Percentiles rank a stretch among this genome's conserved stretches.
These are phyloP conservation scores for Macroventuria anomochaeta DNA, from an alignment of 2,329 filamentous ascomycete species.

Conservation along the genomic window DNA sequence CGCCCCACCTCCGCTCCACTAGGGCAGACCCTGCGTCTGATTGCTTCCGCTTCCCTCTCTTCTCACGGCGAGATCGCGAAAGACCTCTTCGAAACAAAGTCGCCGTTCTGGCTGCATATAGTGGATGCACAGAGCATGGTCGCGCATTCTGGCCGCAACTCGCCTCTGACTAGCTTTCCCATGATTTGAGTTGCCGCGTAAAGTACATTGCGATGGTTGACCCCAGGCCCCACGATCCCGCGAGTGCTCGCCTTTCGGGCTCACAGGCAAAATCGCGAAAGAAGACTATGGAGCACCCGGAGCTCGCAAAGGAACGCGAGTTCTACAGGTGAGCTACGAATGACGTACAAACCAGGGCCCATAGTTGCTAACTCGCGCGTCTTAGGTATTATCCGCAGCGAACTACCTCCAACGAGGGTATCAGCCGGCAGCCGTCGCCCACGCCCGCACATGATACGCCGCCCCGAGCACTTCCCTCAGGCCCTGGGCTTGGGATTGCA, in stretches of 20 bases:
- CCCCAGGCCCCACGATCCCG: constrained; percentile 12
- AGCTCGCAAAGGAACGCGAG: constrained; percentile 42
- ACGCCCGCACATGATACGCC: constrained; percentile 20
- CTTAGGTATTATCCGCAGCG: constrained; percentile 42
- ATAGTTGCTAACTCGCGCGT: neutral
- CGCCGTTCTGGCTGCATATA: constrained; percentile 6
- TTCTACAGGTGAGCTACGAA: constrained; percentile 40
- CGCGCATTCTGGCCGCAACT: constrained; percentile 6
- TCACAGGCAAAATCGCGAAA: constrained; percentile 12
- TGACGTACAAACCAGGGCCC: too few species aligned
- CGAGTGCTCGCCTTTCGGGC: constrained; percentile 14
- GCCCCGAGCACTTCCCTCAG: constrained; percentile 15
- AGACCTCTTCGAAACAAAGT: constrained; percentile 2
- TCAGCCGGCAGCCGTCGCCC: constrained; percentile 29
- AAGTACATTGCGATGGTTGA: constrained; percentile 9
- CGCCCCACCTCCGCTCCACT: constrained; percentile 11
- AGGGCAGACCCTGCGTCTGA: constrained; percentile 16
- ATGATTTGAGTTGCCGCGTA: neutral
- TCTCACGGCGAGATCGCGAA: constrained; percentile 10
- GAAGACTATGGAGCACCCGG: constrained; percentile 34
- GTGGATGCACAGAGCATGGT: constrained; percentile 9
- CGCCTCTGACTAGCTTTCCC: constrained; percentile 12
- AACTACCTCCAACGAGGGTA: constrained; percentile 25
- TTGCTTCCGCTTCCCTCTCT: constrained; percentile 2
- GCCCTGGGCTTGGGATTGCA: constrained; percentile 11